These are phyloP conservation scores for Ophiocordyceps robertsii DNA, from an alignment of 2,329 filamentous ascomycete genomes.

Conservation along the genomic window DNA sequence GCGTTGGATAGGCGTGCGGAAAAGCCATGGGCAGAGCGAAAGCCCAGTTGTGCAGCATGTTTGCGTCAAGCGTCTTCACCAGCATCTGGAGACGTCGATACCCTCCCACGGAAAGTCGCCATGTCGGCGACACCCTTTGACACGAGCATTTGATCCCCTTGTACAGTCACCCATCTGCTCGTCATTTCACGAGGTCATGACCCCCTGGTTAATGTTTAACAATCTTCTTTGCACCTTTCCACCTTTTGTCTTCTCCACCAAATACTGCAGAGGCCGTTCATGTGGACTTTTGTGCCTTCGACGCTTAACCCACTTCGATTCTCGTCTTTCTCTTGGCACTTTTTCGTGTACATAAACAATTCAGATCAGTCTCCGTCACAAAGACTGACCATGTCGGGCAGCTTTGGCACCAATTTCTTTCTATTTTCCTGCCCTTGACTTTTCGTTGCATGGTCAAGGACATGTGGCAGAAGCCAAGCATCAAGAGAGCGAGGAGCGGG, in stretches of 20 bases:
- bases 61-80: background rate
- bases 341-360: conserved; percentile 17
- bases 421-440: background rate
- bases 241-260: conserved; percentile 1
- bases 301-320: conserved; percentile 1
- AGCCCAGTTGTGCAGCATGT: background rate
- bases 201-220: conserved; percentile 19
- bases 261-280: conserved; percentile 2
- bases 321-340: conserved; percentile 2
- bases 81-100: background rate
- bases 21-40: conserved; percentile 1
- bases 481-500: background rate
- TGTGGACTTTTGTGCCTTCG: background rate
- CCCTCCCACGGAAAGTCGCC: background rate
- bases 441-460: background rate
- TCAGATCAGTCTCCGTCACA: conserved; percentile 13
- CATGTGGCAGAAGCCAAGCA: background rate
- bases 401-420: conserved; percentile 1
- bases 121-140: conserved; percentile 1
- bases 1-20: conserved; percentile 22
- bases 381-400: conserved; percentile 8
- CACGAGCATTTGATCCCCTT: conserved; percentile 1
- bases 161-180: conserved; percentile 4
- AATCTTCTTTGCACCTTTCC: conserved; percentile 1
- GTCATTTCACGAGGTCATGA: conserved; percentile 20